Evolutionary conservation across 805 yeast species (phyloP).

Genomic region (Nakazawaea wyomingensis): DNA sequence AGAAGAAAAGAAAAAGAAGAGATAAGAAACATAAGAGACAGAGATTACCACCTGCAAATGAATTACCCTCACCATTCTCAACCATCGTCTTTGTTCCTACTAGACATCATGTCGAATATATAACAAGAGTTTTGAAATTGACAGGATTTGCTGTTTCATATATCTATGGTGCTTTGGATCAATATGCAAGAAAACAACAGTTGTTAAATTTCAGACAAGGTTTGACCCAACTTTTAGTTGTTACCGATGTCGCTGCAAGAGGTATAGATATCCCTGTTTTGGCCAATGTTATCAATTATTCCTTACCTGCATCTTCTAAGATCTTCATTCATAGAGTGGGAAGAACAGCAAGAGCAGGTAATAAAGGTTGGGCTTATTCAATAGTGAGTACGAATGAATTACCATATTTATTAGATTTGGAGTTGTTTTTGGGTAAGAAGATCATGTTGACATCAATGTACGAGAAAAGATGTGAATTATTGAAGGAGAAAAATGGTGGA

Average conservation of each 20-base stretch:
- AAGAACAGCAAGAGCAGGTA: slow-evolving; percentile 99
- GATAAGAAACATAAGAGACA: slow-evolving; percentile 41
- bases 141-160: slow-evolving; percentile 84
- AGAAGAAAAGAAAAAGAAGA: slow-evolving; percentile 26
- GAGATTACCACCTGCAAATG: slow-evolving; percentile 73
- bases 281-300: slow-evolving; percentile 89
- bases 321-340: slow-evolving; percentile 97
- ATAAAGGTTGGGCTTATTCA: slow-evolving; percentile 95
- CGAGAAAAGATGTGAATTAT: slow-evolving; percentile 51
- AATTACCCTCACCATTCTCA: slow-evolving; percentile 76
- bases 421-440: slow-evolving; percentile 82
- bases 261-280: slow-evolving; percentile 97
- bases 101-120: slow-evolving; percentile 94
- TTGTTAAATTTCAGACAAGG: slow-evolving; percentile 82
- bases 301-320: slow-evolving; percentile 88
- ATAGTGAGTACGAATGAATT: slow-evolving; percentile 79
- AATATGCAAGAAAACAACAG: slow-evolving; percentile 88
- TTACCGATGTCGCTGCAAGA: slow-evolving; percentile 97
- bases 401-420: slow-evolving; percentile 87
- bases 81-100: slow-evolving; percentile 96
- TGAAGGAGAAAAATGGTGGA: slow-evolving; percentile 34
- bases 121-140: slow-evolving; percentile 61
- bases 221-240: slow-evolving; percentile 79
- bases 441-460: slow-evolving; percentile 66
- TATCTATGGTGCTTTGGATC: slow-evolving; percentile 93